Percentiles rank a stretch among this genome's conserved stretches.
These are phyloP conservation scores for Wickerhamomyces mucosus DNA, from an alignment of 805 yeast species.

Conservation along the genomic window DNA sequence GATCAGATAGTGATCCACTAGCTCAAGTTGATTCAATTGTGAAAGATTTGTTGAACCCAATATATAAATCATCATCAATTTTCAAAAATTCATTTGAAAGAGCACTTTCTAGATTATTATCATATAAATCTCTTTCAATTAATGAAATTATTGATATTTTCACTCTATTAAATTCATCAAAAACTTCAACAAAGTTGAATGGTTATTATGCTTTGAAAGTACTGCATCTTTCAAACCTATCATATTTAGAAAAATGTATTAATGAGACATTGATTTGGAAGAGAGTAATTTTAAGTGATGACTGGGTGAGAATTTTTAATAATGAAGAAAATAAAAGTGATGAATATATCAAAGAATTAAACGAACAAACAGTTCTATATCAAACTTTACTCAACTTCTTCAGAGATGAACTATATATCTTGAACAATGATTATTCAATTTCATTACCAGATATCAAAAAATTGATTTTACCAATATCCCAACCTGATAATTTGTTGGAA, in stretches of 20 bases:
- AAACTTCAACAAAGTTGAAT: constrained; percentile 19
- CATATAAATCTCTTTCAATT: constrained; percentile 30
- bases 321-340: constrained; percentile 29
- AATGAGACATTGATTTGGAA: constrained; percentile 43
- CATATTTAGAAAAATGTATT: constrained; percentile 22
- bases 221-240: constrained; percentile 27
- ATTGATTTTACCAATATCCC: too few relatives aligned
- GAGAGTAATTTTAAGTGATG: constrained; percentile 43
- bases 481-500: constrained; percentile 9
- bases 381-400: constrained; percentile 32
- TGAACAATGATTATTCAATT: constrained; percentile 14
- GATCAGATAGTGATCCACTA: constrained; percentile 22
- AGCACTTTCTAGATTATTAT: constrained; percentile 23
- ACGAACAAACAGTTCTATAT: constrained; percentile 34
- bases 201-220: constrained; percentile 42
- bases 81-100: constrained; percentile 17
- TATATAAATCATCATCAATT: constrained; percentile 14
- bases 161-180: constrained; percentile 32
- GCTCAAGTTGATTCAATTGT: constrained; percentile 18
- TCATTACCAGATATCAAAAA: constrained; percentile 23
- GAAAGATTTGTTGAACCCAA: constrained; percentile 14
- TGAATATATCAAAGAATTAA: constrained; percentile 28
- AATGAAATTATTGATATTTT: constrained; percentile 43
- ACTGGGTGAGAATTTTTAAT: constrained; percentile 34
- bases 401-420: constrained; percentile 23